These are phyloP conservation scores for Fraxinus anomala DNA, from an alignment of 257 asterid genomes.

Conservation along the genomic window DNA sequence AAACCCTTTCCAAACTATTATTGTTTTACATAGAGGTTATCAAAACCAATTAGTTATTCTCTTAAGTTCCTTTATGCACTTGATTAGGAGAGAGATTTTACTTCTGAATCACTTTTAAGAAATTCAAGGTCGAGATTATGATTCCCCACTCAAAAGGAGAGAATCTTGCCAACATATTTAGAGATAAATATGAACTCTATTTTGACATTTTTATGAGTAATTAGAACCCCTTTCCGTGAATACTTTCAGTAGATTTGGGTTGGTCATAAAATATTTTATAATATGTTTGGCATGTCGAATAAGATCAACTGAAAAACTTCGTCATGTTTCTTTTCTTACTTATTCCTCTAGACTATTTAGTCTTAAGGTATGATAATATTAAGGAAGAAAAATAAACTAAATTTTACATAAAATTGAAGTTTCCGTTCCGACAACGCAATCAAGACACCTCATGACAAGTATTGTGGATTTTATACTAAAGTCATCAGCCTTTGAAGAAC, in stretches of 20 bases:
- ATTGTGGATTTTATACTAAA: neutral
- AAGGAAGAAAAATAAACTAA: neutral
- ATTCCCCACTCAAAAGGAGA: constrained; percentile 32
- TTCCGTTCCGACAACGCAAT: neutral
- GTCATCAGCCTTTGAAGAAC: neutral
- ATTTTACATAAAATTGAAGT: neutral
- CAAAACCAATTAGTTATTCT: neutral
- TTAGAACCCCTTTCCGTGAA: neutral
- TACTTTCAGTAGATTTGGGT: constrained; percentile 12
- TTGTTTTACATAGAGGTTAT: no score
- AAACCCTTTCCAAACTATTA: neutral
- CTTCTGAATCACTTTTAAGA: constrained; percentile 15
- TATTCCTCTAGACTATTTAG: no score
- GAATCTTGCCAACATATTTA: constrained; percentile 36
- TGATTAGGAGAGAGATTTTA: constrained; percentile 26
- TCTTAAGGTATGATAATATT: neutral
- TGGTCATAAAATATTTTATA: neutral
- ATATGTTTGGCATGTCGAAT: neutral
- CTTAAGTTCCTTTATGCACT: constrained; percentile 19
- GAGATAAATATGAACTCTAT: constrained; percentile 15
- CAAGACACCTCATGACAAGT: neutral
- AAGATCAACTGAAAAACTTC: neutral
- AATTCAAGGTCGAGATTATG: constrained; percentile 26
- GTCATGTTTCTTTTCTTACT: no score
- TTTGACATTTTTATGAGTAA: neutral